Base-by-base conservation (phyloP, 345 rosid species). In the Arabidopsis suecica region DNA sequence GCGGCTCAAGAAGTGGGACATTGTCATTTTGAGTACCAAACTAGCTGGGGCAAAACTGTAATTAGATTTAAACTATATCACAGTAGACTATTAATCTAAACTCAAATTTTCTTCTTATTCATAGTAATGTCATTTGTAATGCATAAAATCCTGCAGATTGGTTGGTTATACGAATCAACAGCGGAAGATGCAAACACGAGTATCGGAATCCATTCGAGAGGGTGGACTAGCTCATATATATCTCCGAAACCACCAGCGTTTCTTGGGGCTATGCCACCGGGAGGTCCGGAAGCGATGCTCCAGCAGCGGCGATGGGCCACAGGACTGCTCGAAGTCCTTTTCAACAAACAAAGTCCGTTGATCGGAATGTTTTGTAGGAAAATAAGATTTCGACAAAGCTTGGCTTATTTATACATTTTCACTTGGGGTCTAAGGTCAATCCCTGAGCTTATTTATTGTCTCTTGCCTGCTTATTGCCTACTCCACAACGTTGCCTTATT, bases 271-370 rank as follows among this genome's bases (percentile, higher is more conserved):
- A 76, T 83, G 9, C 92, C 92, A 0, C 11, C 79, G 0, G 68
- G 79, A 10, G 85, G 86, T 3, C 86, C 91, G 0, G 77, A 58
- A 4, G 58, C 79, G 0, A 56, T 91, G 88, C 45, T 60, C 50
- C 97, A 91, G 28, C 80, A 78, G 25, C 86, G 86, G 65, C 81
- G 93, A 59, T 93, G 96, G 96, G 68, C 82, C 12, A 84, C 89
- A 0, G 97, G 96, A 5, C 4, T 85, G 11, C 86, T 86, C 5
- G 93, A 91, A 77, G 38, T 84, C 34, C 61, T 87, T 50, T 55
- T 87, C 47, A 75, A 76, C 75, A 73, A 60, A 40, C 72, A 34
- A 7, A 84, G 33, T 76, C 96, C 92, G 0, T 65, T 88, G 8
- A 5, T 63, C 37, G 83, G 61, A 22, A 41, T 68, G 16, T 13